Conservation (phyloP, 345 rosid genomes). For the Eucalyptus sideroxylon region DNA sequence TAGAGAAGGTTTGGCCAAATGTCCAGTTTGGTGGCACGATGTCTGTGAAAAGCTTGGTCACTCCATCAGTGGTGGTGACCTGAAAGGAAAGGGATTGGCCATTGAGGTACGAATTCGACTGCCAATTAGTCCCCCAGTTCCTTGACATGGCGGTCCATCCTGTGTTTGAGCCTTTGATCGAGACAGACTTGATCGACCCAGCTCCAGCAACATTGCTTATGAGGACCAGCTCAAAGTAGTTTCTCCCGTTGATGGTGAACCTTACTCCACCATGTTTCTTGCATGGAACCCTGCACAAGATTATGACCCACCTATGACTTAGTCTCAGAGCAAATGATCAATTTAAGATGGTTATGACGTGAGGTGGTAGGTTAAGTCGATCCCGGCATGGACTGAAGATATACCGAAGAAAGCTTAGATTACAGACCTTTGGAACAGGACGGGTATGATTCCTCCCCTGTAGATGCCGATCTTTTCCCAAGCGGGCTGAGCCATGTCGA, state of each 20-base stretch:
- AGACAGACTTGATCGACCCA: conserved; percentile 59
- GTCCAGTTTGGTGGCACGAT: conserved; percentile 60
- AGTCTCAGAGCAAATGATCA: not conserved
- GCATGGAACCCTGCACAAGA: conserved; percentile 65
- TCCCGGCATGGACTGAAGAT: not conserved
- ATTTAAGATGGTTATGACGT: not conserved
- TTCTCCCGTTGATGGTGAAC: conserved; percentile 71
- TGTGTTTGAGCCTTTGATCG: conserved; percentile 66
- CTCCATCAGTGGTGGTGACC: conserved; percentile 66
- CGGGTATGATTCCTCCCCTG: conserved; percentile 81
- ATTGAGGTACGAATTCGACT: conserved; percentile 70
- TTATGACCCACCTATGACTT: not conserved
- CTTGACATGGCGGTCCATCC: conserved; percentile 81
- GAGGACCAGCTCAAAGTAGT: conserved; percentile 76
- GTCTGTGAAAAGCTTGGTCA: conserved; percentile 21
- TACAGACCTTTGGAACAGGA: conserved; percentile 54
- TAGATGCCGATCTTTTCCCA: conserved; percentile 87
- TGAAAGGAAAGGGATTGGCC: conserved; percentile 75
- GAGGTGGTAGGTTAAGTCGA: not conserved
- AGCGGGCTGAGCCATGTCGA: conserved; percentile 93
- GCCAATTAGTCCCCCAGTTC: conserved; percentile 98
- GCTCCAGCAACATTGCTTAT: conserved; percentile 67
- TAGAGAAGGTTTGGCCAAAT: conserved; percentile 56
- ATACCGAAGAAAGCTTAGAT: not conserved
- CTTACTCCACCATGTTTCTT: conserved; percentile 77